These are phyloP conservation scores for Juglanconis juglandina DNA, from an alignment of 2,329 filamentous ascomycete genomes.

Conservation along the genomic window DNA sequence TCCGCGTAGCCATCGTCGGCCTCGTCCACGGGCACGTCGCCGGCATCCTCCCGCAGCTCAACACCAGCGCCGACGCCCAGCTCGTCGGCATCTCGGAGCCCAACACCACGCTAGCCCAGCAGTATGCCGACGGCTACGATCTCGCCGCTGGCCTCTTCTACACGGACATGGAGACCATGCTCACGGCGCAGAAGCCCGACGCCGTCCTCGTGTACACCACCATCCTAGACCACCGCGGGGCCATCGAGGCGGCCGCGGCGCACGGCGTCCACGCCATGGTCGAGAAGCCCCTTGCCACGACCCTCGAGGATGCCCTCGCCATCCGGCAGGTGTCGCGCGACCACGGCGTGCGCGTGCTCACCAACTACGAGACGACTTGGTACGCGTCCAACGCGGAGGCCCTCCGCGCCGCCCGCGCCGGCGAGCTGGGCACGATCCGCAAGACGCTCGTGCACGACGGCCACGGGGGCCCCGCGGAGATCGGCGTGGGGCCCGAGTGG, in stretches of 20 bases:
- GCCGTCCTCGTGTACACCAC: background rate
- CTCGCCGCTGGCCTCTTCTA: background rate
- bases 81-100: background rate
- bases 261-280: slow-evolving; percentile 1
- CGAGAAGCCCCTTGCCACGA: slow-evolving; percentile 10
- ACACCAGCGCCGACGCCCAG: background rate
- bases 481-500: background rate
- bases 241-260: background rate
- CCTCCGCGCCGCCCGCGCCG: background rate
- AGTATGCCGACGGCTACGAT: background rate
- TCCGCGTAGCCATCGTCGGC: background rate
- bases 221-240: background rate
- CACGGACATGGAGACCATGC: background rate
- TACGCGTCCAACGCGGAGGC: background rate
- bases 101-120: background rate
- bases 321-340: background rate
- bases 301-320: slow-evolving; percentile 1
- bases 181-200: background rate
- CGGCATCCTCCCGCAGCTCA: background rate
- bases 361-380: background rate
- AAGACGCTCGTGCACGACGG: background rate
- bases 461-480: background rate
- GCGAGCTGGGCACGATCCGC: background rate
- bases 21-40: background rate
- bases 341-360: background rate